A percentile compares a stretch with the other conserved stretches of the same genome.
Conservation (phyloP, 2,329 filamentous ascomycete genomes). For the Sarocladium kiliense region DNA sequence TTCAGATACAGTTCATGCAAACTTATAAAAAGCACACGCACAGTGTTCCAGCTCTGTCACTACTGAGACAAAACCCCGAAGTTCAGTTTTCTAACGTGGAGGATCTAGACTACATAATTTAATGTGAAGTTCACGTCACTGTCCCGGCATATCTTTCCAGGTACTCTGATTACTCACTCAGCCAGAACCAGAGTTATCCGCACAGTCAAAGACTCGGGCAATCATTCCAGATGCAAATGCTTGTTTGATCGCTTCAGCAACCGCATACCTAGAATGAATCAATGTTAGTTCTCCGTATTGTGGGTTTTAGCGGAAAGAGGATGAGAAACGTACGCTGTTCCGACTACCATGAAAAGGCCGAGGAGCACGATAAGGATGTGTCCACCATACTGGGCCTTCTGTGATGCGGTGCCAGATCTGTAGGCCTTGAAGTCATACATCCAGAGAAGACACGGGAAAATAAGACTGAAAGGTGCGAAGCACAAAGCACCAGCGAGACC, state of each 20-base stretch:
- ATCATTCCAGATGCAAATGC: constrained; percentile 18
- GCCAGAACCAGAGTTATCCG: constrained; percentile 19
- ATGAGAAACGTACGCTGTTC: constrained; percentile 28
- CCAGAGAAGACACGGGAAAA: constrained; percentile 3
- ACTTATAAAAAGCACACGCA: no score
- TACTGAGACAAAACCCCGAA: no score
- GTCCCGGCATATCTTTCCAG: no score
- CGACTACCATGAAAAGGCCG: constrained; percentile 29
- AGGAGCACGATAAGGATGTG: constrained; percentile 11
- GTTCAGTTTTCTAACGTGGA: no score
- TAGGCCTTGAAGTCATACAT: constrained; percentile 15
- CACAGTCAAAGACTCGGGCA: constrained; percentile 20
- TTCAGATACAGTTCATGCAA: no score
- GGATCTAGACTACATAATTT: no score
- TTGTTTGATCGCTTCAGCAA: constrained; percentile 19
- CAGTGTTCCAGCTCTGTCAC: no score
- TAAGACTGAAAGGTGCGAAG: background rate
- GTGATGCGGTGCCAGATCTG: constrained; percentile 12
- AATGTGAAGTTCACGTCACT: no score
- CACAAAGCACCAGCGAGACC: constrained; percentile 1
- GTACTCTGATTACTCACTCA: background rate
- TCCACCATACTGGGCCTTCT: constrained; percentile 11
- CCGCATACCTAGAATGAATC: constrained; percentile 16
- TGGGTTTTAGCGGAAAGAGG: background rate
- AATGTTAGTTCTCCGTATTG: background rate